A percentile compares a stretch with the other conserved stretches of the same genome.
These are phyloP conservation scores for Hanseniaspora sp. DNA, from an alignment of 1,139 yeast species.

Conservation along the genomic window DNA sequence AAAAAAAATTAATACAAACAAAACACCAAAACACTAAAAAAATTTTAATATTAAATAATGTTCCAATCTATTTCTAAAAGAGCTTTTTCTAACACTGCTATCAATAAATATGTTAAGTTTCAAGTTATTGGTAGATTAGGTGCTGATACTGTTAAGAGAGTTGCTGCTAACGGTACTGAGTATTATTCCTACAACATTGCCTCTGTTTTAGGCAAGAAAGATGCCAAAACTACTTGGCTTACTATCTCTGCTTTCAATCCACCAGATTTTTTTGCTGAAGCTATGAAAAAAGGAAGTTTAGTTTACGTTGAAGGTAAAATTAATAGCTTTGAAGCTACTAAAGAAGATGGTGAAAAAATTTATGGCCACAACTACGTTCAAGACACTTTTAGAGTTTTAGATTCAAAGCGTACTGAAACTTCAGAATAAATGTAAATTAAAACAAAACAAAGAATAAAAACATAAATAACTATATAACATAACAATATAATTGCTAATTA, in stretches of 20 bases:
- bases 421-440: not conserved
- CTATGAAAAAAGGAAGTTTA: conserved; percentile 3
- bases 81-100: conserved; percentile 6
- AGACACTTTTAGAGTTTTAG: not conserved
- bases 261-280: not conserved
- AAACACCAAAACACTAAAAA: not conserved
- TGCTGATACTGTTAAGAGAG: not conserved
- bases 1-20: not conserved
- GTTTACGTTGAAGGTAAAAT: conserved; percentile 11
- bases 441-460: not conserved
- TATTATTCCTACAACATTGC: conserved; percentile 9
- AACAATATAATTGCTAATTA: no score
- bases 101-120: conserved; percentile 1
- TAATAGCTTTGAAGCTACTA: not conserved
- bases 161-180: not conserved
- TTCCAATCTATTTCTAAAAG: conserved; percentile 11
- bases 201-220: not conserved
- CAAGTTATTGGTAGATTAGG: conserved; percentile 13
- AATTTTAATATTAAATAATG: not conserved
- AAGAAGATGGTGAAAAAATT: conserved; percentile 1
- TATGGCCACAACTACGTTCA: not conserved
- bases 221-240: conserved; percentile 9
- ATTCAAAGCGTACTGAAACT: not conserved
- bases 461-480: no score
- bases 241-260: not conserved